Evolutionary conservation across 1,284 basidiomycete genomes (phyloP).

Genomic region (Peniophora sp.): DNA sequence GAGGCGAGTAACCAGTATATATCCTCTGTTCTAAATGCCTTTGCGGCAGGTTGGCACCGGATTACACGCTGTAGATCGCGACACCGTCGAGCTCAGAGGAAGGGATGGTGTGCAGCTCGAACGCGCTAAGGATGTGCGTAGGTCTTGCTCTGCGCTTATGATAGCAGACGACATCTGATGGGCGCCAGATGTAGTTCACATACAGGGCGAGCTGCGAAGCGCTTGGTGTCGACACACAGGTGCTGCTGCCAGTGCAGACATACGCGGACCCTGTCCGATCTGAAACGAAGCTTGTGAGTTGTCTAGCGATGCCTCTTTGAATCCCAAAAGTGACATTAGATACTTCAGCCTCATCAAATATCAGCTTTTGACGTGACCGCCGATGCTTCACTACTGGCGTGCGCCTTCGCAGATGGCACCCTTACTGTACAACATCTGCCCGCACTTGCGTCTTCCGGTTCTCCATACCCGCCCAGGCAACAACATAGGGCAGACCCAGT

Average conservation of each 20-base stretch:
- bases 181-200: conserved; percentile 10
- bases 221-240: conserved; percentile 36
- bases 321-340: conserved; percentile 5
- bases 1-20: conserved; percentile 2
- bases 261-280: conserved; percentile 37
- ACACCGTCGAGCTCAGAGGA: conserved; percentile 32
- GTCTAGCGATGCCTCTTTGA: not conserved
- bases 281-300: conserved; percentile 29
- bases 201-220: conserved; percentile 24
- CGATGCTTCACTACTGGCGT: conserved; percentile 48
- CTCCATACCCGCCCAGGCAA: conserved; percentile 3
- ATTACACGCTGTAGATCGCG: conserved; percentile 35
- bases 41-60: conserved; percentile 26
- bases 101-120: conserved; percentile 32
- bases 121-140: conserved; percentile 20
- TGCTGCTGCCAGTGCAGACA: conserved; percentile 31
- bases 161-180: not conserved
- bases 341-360: conserved; percentile 43
- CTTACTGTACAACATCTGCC: conserved; percentile 34
- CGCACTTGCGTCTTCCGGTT: not conserved
- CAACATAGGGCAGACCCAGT: conserved; percentile 8
- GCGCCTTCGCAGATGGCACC: conserved; percentile 51
- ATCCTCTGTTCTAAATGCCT: conserved; percentile 26
- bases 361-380: conserved; percentile 56
- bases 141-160: conserved; percentile 2